Percentiles rank a stretch among this genome's conserved stretches.
Conservation (phyloP, 2,329 filamentous ascomycete genomes). For the Pseudonectria buxi region DNA sequence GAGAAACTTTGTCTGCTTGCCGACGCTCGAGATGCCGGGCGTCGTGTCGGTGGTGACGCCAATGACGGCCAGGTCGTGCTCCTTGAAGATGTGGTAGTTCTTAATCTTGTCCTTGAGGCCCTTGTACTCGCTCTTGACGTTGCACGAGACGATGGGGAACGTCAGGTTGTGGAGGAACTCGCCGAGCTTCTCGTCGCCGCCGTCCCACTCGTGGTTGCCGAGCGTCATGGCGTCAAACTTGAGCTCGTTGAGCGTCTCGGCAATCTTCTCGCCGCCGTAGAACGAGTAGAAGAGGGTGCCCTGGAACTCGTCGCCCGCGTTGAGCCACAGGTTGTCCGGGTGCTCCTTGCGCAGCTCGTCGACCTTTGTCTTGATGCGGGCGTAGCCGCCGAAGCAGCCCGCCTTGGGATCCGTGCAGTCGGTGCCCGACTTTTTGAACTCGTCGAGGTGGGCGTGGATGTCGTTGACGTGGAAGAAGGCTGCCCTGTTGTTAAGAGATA, state of each 20-base stretch:
- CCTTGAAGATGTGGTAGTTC: slow-evolving; percentile 57
- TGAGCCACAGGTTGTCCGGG: slow-evolving; percentile 56
- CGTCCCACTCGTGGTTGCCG: slow-evolving; percentile 62
- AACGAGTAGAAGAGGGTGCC: slow-evolving; percentile 62
- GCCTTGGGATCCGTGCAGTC: slow-evolving; percentile 50
- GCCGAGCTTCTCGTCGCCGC: slow-evolving; percentile 55
- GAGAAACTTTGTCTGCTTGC: slow-evolving; percentile 50
- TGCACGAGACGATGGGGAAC: slow-evolving; percentile 58
- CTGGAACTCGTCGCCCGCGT: slow-evolving; percentile 64
- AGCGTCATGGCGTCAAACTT: slow-evolving; percentile 63
- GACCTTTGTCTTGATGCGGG: slow-evolving; percentile 55
- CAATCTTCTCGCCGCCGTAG: slow-evolving; percentile 62
- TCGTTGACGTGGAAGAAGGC: slow-evolving; percentile 66
- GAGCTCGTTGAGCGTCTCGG: slow-evolving; percentile 57
- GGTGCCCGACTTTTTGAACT: slow-evolving; percentile 54
- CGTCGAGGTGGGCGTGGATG: slow-evolving; percentile 59
- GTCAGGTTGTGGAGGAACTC: slow-evolving; percentile 57
- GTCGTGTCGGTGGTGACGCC: slow-evolving; percentile 57
- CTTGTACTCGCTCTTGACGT: slow-evolving; percentile 53
- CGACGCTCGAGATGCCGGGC: slow-evolving; percentile 51
- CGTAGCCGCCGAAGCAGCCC: slow-evolving; percentile 59
- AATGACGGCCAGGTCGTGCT: slow-evolving; percentile 56
- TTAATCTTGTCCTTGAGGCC: slow-evolving; percentile 57
- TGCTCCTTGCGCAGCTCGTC: slow-evolving; percentile 49
- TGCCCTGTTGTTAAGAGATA: slow-evolving; percentile 7